Percentiles rank a stretch among this genome's conserved stretches.
Evolutionary conservation across 768 basidiomycete genomes (phyloP).

Genomic region (Fibroporia radiculosa): DNA sequence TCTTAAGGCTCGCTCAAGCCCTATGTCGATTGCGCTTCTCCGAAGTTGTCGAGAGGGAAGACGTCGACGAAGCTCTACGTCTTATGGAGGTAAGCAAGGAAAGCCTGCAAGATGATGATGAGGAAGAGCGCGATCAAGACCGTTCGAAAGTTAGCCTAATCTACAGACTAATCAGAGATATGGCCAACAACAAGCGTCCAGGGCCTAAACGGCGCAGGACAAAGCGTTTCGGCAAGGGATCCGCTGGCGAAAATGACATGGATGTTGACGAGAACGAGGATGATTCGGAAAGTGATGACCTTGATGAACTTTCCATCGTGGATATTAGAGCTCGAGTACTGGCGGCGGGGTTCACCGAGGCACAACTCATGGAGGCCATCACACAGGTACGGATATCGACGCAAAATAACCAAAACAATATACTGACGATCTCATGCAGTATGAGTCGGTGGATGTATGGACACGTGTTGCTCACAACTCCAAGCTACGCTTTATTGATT

Average conservation of each 20-base stretch:
- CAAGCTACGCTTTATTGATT: slow-evolving; percentile 61
- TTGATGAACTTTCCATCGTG: slow-evolving; percentile 70
- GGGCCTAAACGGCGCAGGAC: slow-evolving; percentile 31
- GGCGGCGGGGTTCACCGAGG: slow-evolving; percentile 85
- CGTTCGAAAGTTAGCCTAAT: slow-evolving; percentile 77
- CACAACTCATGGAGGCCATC: slow-evolving; percentile 82
- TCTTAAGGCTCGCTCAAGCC: slow-evolving; percentile 91
- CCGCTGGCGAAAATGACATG: slow-evolving; percentile 63
- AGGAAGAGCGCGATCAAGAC: slow-evolving; percentile 55
- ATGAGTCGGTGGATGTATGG: slow-evolving; percentile 79
- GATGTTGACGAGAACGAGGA: slow-evolving; percentile 52
- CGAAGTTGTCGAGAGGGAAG: slow-evolving; percentile 69
- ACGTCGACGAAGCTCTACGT: slow-evolving; percentile 94
- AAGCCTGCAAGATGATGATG: slow-evolving; percentile 75
- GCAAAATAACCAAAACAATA: too few species aligned
- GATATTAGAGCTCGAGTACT: slow-evolving; percentile 84
- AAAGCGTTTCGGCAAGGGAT: slow-evolving; percentile 59
- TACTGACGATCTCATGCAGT: slow-evolving; percentile 39
- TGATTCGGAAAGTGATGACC: slow-evolving; percentile 36
- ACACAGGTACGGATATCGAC: slow-evolving; percentile 47
- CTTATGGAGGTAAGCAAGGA: slow-evolving; percentile 97
- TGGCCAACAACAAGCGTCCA: slow-evolving; percentile 40
- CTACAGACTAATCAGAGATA: slow-evolving; percentile 85
- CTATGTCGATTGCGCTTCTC: slow-evolving; percentile 87
- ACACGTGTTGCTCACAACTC: slow-evolving; percentile 77